Conservation (phyloP, 805 yeast genomes). For the Wickerhamiella sergipiensis region DNA sequence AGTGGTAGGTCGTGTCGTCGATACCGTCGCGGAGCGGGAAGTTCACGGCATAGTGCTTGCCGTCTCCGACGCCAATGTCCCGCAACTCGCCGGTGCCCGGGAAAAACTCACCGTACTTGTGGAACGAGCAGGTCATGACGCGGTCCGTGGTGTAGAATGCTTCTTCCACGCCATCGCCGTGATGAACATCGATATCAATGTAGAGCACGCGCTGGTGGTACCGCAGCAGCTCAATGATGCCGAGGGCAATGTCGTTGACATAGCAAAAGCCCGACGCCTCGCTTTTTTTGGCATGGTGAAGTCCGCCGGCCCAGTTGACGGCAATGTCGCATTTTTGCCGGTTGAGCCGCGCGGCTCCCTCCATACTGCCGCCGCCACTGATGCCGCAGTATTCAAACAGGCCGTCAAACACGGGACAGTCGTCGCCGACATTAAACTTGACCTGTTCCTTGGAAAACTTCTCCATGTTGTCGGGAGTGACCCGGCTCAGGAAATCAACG, state of each 20-base stretch:
- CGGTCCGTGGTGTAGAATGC: slow-evolving; percentile 91
- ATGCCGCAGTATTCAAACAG: slow-evolving; percentile 79
- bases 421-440: slow-evolving; percentile 93
- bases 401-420: slow-evolving; percentile 91
- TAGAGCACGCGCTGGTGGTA: slow-evolving; percentile 88
- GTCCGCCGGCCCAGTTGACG: slow-evolving; percentile 91
- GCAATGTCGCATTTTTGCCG: slow-evolving; percentile 87
- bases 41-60: slow-evolving; percentile 76
- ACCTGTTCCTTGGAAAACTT: slow-evolving; percentile 76
- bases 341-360: slow-evolving; percentile 72
- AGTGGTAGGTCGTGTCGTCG: slow-evolving; percentile 84
- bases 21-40: slow-evolving; percentile 93
- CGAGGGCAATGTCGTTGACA: slow-evolving; percentile 83
- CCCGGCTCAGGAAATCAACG: slow-evolving; percentile 80
- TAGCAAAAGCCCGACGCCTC: slow-evolving; percentile 96
- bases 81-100: slow-evolving; percentile 94
- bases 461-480: slow-evolving; percentile 83
- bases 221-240: slow-evolving; percentile 69
- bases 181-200: slow-evolving; percentile 90
- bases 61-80: slow-evolving; percentile 80
- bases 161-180: slow-evolving; percentile 97
- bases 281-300: slow-evolving; percentile 89
- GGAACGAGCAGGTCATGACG: slow-evolving; percentile 93
- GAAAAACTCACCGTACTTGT: slow-evolving; percentile 90
- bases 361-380: slow-evolving; percentile 83